Evolutionary conservation across 768 basidiomycete species (phyloP), one percentile per base, ranked within the genome.

Genomic region (Pleurotus ostreatus): DNA sequence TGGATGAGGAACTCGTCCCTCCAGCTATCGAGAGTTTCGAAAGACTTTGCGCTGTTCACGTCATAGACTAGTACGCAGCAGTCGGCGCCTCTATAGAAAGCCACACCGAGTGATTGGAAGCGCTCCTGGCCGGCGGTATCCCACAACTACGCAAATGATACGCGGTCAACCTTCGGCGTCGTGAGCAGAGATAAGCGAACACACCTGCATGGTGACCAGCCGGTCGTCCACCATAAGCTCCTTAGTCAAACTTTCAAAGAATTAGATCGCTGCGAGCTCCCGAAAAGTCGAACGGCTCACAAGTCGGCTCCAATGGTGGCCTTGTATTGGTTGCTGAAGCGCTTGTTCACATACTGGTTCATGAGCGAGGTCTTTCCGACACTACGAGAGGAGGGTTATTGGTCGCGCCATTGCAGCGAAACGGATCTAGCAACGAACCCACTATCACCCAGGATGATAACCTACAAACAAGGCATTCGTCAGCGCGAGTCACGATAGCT

Each of bases 311-410:
- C 94, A 68, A 96, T 96, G 60, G 97, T 98, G 15, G 97, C 97
- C 77, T 98, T 98, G 83, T 99, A 99, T 76, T 98, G 96, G 76
- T 95, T 97, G 72, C 91, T 94, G 74, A 98, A 99, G 60, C 97
- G 89, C 74, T 98, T 98, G 84, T 98, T 98, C 62, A 99, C 97
- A 78, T 97, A 98, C 76, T 99, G 97, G 78, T 98, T 98, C 97
- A 99, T 99, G 65, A 99, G 88, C 25, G 96, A 98, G 41, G 97
- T 98, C 88, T 98, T 98, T 43, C 95, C 96, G 71, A 98, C 96
- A 57, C 95, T 95, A 65, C 15, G 53, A 59, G 18, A 59, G 2
- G 43, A 54, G 56, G 43, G 39, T 63, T 53, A 39, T 49, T 39
- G 22, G 46, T 34, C 25, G 52, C 13, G n/a, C 23, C 11, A 16